These are phyloP conservation scores for Ambrosia trifida DNA, from an alignment of 129 eudicot species.

Conservation along the genomic window DNA sequence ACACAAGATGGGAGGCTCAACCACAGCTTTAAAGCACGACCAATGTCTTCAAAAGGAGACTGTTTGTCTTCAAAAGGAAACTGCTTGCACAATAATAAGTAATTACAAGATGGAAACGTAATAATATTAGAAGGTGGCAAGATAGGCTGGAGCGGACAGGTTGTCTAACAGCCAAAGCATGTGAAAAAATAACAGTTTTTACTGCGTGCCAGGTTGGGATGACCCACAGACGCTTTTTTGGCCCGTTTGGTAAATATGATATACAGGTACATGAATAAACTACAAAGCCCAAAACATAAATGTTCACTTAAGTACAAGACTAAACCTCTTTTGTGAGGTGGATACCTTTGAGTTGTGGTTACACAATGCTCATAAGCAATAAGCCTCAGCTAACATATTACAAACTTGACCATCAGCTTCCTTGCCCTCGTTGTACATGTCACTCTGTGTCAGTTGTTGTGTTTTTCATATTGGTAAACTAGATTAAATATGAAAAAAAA, in stretches of 20 bases:
- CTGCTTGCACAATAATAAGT: conserved; percentile 40
- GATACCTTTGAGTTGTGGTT: conserved; percentile 63
- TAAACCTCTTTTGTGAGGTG: conserved; percentile 52
- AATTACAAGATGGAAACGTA: conserved; percentile 8
- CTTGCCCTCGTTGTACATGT: conserved; percentile 22
- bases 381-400: conserved; percentile 60
- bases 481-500: conserved; percentile 8
- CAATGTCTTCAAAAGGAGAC: conserved; percentile 61
- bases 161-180: neutral
- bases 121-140: too few relatives aligned
- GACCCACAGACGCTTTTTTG: conserved; percentile 1
- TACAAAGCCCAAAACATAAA: conserved; percentile 18
- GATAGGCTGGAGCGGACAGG: neutral
- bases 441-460: conserved; percentile 47
- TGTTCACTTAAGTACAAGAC: conserved; percentile 10
- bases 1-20: conserved; percentile 38
- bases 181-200: neutral
- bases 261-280: neutral
- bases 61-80: too few relatives aligned
- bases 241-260: neutral
- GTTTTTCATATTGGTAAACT: conserved; percentile 21
- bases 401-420: conserved; percentile 32
- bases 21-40: conserved; percentile 57
- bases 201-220: neutral
- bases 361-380: conserved; percentile 69